Conservation (phyloP, 305 asterid species). For the Fraxinus xanthoxyloides region DNA sequence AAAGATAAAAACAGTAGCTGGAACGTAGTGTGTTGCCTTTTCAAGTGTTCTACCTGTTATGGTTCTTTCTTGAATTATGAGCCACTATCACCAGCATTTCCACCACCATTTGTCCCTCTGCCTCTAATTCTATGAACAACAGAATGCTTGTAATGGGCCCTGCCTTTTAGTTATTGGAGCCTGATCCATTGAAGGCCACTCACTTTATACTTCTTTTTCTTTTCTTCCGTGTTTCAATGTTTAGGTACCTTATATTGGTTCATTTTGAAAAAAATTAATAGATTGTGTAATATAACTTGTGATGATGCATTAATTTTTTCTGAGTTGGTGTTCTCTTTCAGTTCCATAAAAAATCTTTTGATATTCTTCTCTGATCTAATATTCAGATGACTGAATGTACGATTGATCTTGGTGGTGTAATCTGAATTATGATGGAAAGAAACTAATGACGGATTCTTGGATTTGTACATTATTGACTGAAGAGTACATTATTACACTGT, state of each 20-base stretch:
- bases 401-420: slow-evolving; percentile 29
- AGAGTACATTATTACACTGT: neutral
- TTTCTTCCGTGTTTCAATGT: neutral
- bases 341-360: neutral
- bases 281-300: neutral
- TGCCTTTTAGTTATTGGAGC: slow-evolving; percentile 22
- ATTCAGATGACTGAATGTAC: neutral
- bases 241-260: neutral
- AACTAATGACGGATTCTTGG: slow-evolving; percentile 25
- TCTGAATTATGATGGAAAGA: slow-evolving; percentile 19
- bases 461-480: neutral
- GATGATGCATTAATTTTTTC: neutral
- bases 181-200: slow-evolving; percentile 13
- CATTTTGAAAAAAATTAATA: neutral
- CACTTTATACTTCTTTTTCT: neutral
- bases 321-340: neutral
- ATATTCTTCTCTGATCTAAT: neutral
- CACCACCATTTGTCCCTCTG: slow-evolving; percentile 55
- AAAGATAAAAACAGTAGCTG: slow-evolving; percentile 39
- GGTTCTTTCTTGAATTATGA: slow-evolving; percentile 49
- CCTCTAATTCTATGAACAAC: slow-evolving; percentile 20
- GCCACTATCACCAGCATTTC: slow-evolving; percentile 61
- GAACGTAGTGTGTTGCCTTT: slow-evolving; percentile 41
- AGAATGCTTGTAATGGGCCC: slow-evolving; percentile 29
- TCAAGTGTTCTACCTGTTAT: slow-evolving; percentile 41